phyloP scores from a whole-genome alignment of 2,329 filamentous ascomycete genomes.

The Cadophora sp. region DNA sequence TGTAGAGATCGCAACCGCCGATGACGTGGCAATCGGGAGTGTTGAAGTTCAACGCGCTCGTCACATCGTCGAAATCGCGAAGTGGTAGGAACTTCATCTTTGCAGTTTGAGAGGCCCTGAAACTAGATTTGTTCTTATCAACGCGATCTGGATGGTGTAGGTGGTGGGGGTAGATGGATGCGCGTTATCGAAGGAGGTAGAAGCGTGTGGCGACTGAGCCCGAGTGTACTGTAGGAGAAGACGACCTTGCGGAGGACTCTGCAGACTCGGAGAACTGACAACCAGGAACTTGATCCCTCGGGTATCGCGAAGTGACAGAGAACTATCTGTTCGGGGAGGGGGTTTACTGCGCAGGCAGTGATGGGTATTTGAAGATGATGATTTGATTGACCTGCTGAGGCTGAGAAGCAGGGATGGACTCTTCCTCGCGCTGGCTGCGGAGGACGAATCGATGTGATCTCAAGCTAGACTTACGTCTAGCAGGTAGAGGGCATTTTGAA shows the following conservation, averaged over 20 bases:
- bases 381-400: slow-evolving; percentile 46
- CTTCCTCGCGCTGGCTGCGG: slow-evolving; percentile 53
- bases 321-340: slow-evolving; percentile 26
- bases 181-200: slow-evolving; percentile 38
- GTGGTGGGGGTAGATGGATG: slow-evolving; percentile 29
- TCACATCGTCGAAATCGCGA: slow-evolving; percentile 89
- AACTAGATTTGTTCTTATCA: slow-evolving; percentile 40
- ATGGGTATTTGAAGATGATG: slow-evolving; percentile 28
- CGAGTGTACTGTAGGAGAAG: slow-evolving; percentile 44
- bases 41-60: slow-evolving; percentile 92
- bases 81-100: slow-evolving; percentile 83
- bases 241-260: slow-evolving; percentile 43
- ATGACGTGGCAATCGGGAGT: slow-evolving; percentile 91
- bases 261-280: slow-evolving; percentile 46
- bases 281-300: slow-evolving; percentile 45
- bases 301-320: slow-evolving; percentile 28
- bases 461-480: slow-evolving; percentile 56
- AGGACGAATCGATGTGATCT: slow-evolving; percentile 49
- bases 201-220: slow-evolving; percentile 44
- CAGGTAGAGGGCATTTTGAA: slow-evolving; percentile 45
- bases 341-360: slow-evolving; percentile 34
- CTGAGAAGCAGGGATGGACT: slow-evolving; percentile 52
- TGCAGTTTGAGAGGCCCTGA: slow-evolving; percentile 30
- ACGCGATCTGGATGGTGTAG: slow-evolving; percentile 32
- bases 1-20: slow-evolving; percentile 95